Base-by-base conservation (phyloP, 106 monocot genomes). In the Acorus calamus region DNA sequence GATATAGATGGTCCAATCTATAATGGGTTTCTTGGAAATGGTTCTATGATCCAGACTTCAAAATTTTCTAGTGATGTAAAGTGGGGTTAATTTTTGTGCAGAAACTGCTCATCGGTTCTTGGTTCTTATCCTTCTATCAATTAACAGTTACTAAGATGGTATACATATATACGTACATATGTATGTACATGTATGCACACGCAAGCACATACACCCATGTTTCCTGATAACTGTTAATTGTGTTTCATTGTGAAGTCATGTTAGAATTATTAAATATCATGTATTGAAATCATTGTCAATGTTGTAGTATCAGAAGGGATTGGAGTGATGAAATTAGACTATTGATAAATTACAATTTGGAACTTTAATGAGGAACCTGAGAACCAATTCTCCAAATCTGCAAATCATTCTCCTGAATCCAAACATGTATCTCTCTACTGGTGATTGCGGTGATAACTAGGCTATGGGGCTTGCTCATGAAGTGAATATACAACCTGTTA, bases 291-390 rank as follows among this genome's bases (percentile, higher is more conserved):
- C 28, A 28, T 28, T 28, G 28, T 28, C 28, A 28, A 28, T 28
- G 28, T 28, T 28, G 28, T 28, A 28, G 28, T 28, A 28, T 28
- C 28, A 28, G 28, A 28, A 28, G 28, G 28, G 28, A 28, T 28
- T 28, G 28, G 28, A 90, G 84, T 76, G 82, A 80, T 58, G 90
- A 90, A 61, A 69, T 94, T 61, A 62, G 90, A 60, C 68, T 94
- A 57, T 94, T 90, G 90, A 94, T 64, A 89, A 90, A 69, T 77
- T 87, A 52, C 78, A 81, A 45, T 90, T 81, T 62, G 67, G 79
- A 12, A 82, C 77, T 45, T 53, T 94, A 55, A 76, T 87, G 46
- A 81, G 69, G 56, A 79, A 89, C 80, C 63, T 94, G 71, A 74
- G 62, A 59, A 77, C 70, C 11, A 79, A 78, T 61, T 77, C 61